These are phyloP conservation scores for Logfia minima DNA, from an alignment of 129 eudicot genomes.

Conservation along the genomic window DNA sequence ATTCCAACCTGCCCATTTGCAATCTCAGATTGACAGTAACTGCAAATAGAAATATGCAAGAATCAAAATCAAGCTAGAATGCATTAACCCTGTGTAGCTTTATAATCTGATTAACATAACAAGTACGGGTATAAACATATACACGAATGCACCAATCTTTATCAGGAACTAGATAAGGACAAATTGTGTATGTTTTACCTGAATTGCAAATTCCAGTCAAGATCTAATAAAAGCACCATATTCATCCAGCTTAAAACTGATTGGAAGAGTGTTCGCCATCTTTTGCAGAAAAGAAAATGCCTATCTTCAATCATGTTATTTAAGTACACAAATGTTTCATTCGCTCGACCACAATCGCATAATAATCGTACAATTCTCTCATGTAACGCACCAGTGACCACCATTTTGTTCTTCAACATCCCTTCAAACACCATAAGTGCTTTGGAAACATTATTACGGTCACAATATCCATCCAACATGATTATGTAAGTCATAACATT, in stretches of 20 bases:
- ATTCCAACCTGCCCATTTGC: no score
- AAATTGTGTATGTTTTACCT: background rate
- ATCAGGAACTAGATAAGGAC: no score
- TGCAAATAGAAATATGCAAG: no score
- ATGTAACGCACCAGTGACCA: conserved; percentile 25
- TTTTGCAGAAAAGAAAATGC: conserved; percentile 28
- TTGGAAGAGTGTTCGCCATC: conserved; percentile 35
- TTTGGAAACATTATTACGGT: conserved; percentile 27
- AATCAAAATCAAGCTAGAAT: no score
- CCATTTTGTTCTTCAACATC: conserved; percentile 41
- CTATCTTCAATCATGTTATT: conserved; percentile 41
- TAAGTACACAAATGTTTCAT: conserved; percentile 38
- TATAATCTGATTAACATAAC: no score
- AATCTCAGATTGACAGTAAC: no score
- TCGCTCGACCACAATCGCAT: conserved; percentile 33
- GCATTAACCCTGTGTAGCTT: no score
- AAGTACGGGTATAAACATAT: no score
- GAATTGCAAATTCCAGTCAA: conserved; percentile 14
- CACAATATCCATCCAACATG: conserved; percentile 51
- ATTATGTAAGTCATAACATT: conserved; percentile 24
- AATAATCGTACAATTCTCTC: conserved; percentile 39
- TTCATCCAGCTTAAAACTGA: conserved; percentile 16
- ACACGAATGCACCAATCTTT: no score
- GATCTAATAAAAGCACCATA: conserved; percentile 2
- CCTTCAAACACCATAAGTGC: conserved; percentile 41